A percentile compares a stretch with the other conserved stretches of the same genome.
phyloP scores from a whole-genome alignment of 1,284 basidiomycete species.

The Boletus smithii region DNA sequence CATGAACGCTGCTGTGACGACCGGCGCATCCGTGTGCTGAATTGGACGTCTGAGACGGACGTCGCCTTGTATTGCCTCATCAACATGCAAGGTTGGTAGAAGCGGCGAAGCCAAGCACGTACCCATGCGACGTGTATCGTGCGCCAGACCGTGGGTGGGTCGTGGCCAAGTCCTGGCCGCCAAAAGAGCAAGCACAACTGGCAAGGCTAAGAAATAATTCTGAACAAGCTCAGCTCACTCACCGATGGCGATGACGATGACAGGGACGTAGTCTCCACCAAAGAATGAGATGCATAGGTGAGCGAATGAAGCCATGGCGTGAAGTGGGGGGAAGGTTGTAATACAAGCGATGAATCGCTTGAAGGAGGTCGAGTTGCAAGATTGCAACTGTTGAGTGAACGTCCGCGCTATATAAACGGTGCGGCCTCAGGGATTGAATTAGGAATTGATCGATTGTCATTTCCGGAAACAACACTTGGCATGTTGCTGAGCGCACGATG shows the following conservation, averaged over 20 bases:
- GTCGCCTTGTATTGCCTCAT: background rate
- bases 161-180: slow-evolving; percentile 1
- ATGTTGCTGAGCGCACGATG: too few species aligned
- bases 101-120: background rate
- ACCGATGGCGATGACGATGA: slow-evolving; percentile 5
- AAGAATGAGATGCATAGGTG: background rate
- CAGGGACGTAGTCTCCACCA: background rate
- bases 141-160: background rate
- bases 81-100: background rate
- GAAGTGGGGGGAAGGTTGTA: background rate
- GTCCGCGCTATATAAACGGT: background rate
- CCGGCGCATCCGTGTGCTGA: slow-evolving; percentile 5
- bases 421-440: too few species aligned
- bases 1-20: background rate
- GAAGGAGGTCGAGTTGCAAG: background rate
- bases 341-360: background rate
- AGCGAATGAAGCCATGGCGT: slow-evolving; percentile 5
- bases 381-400: background rate
- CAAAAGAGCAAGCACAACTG: slow-evolving; percentile 2
- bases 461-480: too few species aligned
- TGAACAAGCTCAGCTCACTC: background rate
- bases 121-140: background rate
- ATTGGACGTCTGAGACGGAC: background rate
- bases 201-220: background rate
- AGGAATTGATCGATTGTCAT: too few species aligned